Evolutionary conservation across 2,329 filamentous ascomycete genomes (phyloP), one percentile per base, ranked within the genome.

Genomic region (Colletotrichum cuscutae): DNA sequence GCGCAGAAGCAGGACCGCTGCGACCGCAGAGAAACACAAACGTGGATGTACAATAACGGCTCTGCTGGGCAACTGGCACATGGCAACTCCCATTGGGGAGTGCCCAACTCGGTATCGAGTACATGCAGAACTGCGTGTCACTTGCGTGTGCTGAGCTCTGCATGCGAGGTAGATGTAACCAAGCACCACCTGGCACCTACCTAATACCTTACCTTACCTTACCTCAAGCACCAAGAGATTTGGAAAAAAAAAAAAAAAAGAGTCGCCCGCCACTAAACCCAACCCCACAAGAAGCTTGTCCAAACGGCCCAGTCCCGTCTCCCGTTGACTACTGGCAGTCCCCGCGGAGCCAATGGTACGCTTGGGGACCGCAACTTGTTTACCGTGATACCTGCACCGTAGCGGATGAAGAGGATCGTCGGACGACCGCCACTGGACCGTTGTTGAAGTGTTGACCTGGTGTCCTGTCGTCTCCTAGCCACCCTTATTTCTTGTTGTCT

Each of bases 211-310:
- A 15, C 35, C 35, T 42, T 42, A 42, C 15, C 37, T 42, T 12
- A 42, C 1, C 37, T 42, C 37, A 19, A 42, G 37, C 37, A 42
- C 37, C 37, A 42, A 42, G 37, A 42, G 2, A 13, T 11, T 5
- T 26, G 26, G 26, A 5, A 9, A 9, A 12, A 12, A 5, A 42
- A 42, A 42, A 42, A 22, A 24, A 22, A 6, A 52, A 11, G 19
- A 32, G 28, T 46, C 42, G 11, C 22, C 53, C 53, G 59, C 70
- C 59, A 70, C 32, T 30, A 37, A 32, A 13, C 6, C 26, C 30
- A 42, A 52, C 69, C 65, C 66, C 66, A 72, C 70, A 65, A 19
- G 69, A 70, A 70, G 66, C 70, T 70, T 72, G 70, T 72, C 70
- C 59, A 72, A 70, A 70, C 66, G 54, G 65, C 68, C 66, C 66